phyloP scores from a whole-genome alignment of 1,284 basidiomycete species.

The Sporisorium iseilematis-ciliati region DNA sequence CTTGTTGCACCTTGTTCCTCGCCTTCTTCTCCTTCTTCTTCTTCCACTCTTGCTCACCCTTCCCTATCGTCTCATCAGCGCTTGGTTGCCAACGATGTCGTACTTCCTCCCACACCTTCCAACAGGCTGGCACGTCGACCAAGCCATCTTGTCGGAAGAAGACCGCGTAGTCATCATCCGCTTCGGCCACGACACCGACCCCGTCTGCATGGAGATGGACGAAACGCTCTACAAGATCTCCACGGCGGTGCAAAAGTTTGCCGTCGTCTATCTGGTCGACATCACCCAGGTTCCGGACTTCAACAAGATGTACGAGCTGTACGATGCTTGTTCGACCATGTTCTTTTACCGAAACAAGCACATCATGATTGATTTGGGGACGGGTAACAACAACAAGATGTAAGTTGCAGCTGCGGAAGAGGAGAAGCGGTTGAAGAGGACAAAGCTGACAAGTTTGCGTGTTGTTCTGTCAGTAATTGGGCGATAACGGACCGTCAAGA shows the following conservation, averaged over 20 bases:
- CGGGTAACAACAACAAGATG: conserved; percentile 99
- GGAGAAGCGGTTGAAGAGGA: background rate
- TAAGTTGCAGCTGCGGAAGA: conserved; percentile 24
- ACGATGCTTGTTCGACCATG: conserved; percentile 60
- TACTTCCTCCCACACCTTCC: conserved; percentile 88
- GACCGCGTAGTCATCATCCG: conserved; percentile 94
- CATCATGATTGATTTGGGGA: conserved; percentile 99
- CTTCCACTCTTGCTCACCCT: background rate
- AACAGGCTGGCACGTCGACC: conserved; percentile 72
- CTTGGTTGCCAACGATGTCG: conserved; percentile 64
- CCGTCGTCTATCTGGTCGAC: conserved; percentile 94
- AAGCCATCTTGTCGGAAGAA: conserved; percentile 97
- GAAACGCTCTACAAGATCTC: conserved; percentile 92
- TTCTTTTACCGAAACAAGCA: conserved; percentile 83
- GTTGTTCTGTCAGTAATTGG: conserved; percentile 53
- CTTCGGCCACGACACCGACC: conserved; percentile 90
- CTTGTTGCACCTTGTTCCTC: conserved; percentile 7
- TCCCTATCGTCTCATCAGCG: background rate
- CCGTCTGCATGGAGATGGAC: conserved; percentile 98
- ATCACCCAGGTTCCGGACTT: conserved; percentile 99
- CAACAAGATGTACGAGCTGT: conserved; percentile 79
- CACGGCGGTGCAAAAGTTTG: conserved; percentile 98
- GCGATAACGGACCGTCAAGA: conserved; percentile 68
- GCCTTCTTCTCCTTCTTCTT: background rate
- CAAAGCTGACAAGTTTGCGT: background rate